Conservation (phyloP, 2,329 filamentous ascomycete species). For the Magnaporthiopsis poae region DNA sequence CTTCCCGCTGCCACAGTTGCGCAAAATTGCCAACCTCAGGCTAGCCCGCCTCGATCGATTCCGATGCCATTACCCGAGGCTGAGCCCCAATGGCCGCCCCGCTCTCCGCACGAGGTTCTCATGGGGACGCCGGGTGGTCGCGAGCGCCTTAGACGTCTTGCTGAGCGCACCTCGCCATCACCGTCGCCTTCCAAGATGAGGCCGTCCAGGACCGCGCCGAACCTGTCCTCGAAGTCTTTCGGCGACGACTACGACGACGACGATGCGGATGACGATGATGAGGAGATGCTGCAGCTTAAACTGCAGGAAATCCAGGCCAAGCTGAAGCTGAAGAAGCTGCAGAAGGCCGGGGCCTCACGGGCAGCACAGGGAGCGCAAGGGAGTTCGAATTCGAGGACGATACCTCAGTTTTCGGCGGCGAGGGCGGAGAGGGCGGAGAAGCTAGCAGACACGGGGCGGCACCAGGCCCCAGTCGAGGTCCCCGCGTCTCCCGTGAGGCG, state of each 20-base stretch:
- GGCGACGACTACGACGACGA: constrained; percentile 24
- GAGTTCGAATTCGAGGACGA: not conserved
- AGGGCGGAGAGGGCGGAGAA: not conserved
- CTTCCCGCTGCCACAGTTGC: not conserved
- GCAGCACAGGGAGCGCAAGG: not conserved
- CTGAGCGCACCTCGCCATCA: constrained; percentile 57
- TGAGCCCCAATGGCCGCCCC: constrained; percentile 51
- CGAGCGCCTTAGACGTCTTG: constrained; percentile 59
- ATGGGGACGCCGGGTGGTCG: constrained; percentile 67
- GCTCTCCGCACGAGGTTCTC: constrained; percentile 55
- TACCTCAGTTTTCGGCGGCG: not conserved
- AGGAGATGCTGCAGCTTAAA: constrained; percentile 79
- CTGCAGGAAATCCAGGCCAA: constrained; percentile 81
- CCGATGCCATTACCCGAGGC: constrained; percentile 10
- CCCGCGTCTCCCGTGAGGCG: constrained; percentile 60
- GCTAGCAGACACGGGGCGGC: not conserved
- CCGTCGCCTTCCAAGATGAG: constrained; percentile 53
- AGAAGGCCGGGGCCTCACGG: constrained; percentile 36
- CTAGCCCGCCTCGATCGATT: not conserved
- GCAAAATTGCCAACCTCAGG: not conserved
- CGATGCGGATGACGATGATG: constrained; percentile 72
- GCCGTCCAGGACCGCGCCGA: constrained; percentile 23
- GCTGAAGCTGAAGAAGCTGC: constrained; percentile 76
- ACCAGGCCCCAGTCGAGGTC: constrained; percentile 49
- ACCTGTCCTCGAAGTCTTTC: constrained; percentile 13